Evolutionary conservation across 2,329 filamentous ascomycete genomes (phyloP).

Genomic region (Claviceps sp.): DNA sequence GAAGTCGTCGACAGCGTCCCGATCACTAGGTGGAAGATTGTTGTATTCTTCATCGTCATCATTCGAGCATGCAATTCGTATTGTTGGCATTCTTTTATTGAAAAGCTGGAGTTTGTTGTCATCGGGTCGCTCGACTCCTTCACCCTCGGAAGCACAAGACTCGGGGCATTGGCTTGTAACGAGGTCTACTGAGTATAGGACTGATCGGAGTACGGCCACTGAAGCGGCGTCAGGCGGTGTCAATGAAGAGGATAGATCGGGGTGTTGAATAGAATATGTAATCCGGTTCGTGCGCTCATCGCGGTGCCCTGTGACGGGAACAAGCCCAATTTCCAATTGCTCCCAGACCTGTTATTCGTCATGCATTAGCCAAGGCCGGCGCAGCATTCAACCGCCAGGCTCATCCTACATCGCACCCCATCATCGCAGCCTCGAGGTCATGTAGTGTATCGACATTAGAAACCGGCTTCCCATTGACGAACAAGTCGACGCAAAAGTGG

Average conservation of each 20-base stretch:
- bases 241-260: constrained; percentile 18
- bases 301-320: constrained; percentile 5
- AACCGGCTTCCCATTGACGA: constrained; percentile 10
- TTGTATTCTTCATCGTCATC: constrained; percentile 6
- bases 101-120: neutral
- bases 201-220: constrained; percentile 14
- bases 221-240: constrained; percentile 14
- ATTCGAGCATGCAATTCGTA: neutral
- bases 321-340: constrained; percentile 16
- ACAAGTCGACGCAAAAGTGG: constrained; percentile 15
- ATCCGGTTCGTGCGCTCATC: constrained; percentile 10
- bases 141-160: neutral
- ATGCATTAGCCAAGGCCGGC: neutral
- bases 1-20: constrained; percentile 17
- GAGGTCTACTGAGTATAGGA: constrained; percentile 15
- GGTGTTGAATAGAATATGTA: constrained; percentile 24
- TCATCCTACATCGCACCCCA: constrained; percentile 15
- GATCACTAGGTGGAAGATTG: constrained; percentile 12
- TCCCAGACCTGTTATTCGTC: constrained; percentile 13
- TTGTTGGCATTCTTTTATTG: neutral
- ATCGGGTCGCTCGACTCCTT: neutral
- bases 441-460: constrained; percentile 5
- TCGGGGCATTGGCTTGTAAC: neutral
- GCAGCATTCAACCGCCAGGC: neutral
- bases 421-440: constrained; percentile 10